These are phyloP conservation scores for Neonectria punicea DNA, from an alignment of 2,329 filamentous ascomycete species.

Conservation along the genomic window DNA sequence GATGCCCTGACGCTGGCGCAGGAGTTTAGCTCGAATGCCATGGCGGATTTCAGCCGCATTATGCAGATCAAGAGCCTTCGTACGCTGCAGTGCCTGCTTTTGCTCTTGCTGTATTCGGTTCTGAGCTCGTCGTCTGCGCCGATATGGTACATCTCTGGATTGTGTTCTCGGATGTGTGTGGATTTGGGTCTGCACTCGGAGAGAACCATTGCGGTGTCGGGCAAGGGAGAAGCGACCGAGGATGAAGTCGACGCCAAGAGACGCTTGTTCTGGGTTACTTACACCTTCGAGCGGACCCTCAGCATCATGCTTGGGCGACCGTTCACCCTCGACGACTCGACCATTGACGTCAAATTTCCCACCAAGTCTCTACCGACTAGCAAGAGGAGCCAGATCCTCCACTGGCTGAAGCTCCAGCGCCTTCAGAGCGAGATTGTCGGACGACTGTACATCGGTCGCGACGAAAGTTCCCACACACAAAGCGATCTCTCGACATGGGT, in stretches of 20 bases:
- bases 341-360: conserved; percentile 34
- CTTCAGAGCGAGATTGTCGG: conserved; percentile 35
- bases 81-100: conserved; percentile 36
- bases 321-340: conserved; percentile 36
- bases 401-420: conserved; percentile 37
- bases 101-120: conserved; percentile 35
- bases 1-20: conserved; percentile 31
- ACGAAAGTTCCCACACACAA: not conserved
- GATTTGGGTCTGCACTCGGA: conserved; percentile 38
- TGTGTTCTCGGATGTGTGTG: conserved; percentile 40
- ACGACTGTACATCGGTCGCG: conserved; percentile 16
- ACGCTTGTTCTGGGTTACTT: conserved; percentile 42
- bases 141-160: conserved; percentile 39
- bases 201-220: conserved; percentile 22
- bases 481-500: conserved; percentile 7
- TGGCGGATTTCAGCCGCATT: conserved; percentile 30
- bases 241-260: conserved; percentile 28
- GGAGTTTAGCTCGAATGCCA: conserved; percentile 30
- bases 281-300: conserved; percentile 37
- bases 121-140: conserved; percentile 33
- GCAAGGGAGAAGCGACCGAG: conserved; percentile 5
- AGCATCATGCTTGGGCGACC: conserved; percentile 39
- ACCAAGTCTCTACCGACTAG: conserved; percentile 4
- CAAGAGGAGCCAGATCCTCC: conserved; percentile 27
- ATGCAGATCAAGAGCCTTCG: conserved; percentile 33